Evolutionary conservation across 2,329 filamentous ascomycete species (phyloP).

Genomic region (Venturia nashicola): DNA sequence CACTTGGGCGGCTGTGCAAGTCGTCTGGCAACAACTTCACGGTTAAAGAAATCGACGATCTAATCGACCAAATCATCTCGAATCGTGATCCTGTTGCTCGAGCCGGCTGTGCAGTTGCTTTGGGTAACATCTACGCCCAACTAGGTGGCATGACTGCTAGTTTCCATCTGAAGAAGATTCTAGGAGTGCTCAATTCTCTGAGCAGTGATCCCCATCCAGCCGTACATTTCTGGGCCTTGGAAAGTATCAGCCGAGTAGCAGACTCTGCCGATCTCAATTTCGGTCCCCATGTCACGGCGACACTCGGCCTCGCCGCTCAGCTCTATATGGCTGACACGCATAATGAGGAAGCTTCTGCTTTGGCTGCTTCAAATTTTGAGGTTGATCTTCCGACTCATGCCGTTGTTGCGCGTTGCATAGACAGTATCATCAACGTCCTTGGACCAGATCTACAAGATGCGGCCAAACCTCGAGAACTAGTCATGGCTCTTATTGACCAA

Average conservation of each 20-base stretch:
- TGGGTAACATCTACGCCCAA: constrained; percentile 88
- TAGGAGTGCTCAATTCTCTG: constrained; percentile 96
- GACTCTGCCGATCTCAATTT: constrained; percentile 90
- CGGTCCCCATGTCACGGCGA: constrained; percentile 77
- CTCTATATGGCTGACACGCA: constrained; percentile 87
- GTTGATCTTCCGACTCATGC: constrained; percentile 71
- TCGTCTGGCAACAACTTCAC: constrained; percentile 80
- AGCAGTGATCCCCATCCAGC: constrained; percentile 90
- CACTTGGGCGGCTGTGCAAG: constrained; percentile 74
- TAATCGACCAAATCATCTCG: constrained; percentile 87
- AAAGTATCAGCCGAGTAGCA: constrained; percentile 73
- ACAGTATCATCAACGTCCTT: constrained; percentile 92
- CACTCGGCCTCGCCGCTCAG: constrained; percentile 86
- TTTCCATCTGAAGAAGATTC: constrained; percentile 89
- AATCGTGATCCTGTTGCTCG: constrained; percentile 89
- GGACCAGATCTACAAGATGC: constrained; percentile 92
- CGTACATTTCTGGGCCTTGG: constrained; percentile 93
- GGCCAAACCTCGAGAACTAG: constrained; percentile 80
- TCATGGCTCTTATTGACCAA: constrained; percentile 72
- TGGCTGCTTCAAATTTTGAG: constrained; percentile 82
- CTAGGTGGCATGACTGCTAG: constrained; percentile 96
- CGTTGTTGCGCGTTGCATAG: constrained; percentile 75
- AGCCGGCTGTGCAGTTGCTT: constrained; percentile 84
- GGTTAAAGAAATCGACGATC: constrained; percentile 74
- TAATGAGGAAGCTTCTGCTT: constrained; percentile 66